Conservation (phyloP, 2,329 filamentous ascomycete genomes). For the Periconia macrospinosa region DNA sequence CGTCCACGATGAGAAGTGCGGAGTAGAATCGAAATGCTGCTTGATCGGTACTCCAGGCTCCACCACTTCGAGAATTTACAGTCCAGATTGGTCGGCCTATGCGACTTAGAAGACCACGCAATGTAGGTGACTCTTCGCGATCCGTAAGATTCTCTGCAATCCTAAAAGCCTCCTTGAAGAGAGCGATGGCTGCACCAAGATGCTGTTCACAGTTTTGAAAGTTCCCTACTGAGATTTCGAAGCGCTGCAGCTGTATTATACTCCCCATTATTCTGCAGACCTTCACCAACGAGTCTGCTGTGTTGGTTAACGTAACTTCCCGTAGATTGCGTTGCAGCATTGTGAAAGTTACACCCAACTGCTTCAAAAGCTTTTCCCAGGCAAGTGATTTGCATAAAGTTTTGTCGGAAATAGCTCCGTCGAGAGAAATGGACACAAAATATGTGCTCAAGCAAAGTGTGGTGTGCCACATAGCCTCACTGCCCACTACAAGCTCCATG, state of each 20-base stretch:
- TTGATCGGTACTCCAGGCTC: slow-evolving; percentile 38
- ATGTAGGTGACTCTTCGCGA: slow-evolving; percentile 2
- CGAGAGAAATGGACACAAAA: slow-evolving; percentile 44
- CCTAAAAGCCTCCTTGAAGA: slow-evolving; percentile 48
- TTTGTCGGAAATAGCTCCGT: neutral
- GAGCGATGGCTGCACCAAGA: slow-evolving; percentile 53
- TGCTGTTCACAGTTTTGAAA: slow-evolving; percentile 56
- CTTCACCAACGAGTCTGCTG: neutral
- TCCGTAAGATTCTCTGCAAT: slow-evolving; percentile 2
- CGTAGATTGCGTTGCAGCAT: slow-evolving; percentile 14
- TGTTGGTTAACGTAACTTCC: neutral
- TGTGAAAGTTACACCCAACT: slow-evolving; percentile 9
- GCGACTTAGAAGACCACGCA: slow-evolving; percentile 14
- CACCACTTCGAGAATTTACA: slow-evolving; percentile 1
- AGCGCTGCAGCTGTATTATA: slow-evolving; percentile 58
- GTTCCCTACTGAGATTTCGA: slow-evolving; percentile 52
- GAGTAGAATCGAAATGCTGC: slow-evolving; percentile 42
- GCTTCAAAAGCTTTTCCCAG: slow-evolving; percentile 11
- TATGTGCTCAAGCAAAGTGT: slow-evolving; percentile 54
- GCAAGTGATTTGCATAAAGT: neutral
- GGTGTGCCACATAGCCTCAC: slow-evolving; percentile 36
- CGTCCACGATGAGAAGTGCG: slow-evolving; percentile 37
- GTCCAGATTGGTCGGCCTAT: slow-evolving; percentile 14
- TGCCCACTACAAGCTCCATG: slow-evolving; percentile 58
- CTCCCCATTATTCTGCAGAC: slow-evolving; percentile 36